Evolutionary conservation across 169 alveolate genomes (phyloP).

Genomic region (Perkinsus olseni): DNA sequence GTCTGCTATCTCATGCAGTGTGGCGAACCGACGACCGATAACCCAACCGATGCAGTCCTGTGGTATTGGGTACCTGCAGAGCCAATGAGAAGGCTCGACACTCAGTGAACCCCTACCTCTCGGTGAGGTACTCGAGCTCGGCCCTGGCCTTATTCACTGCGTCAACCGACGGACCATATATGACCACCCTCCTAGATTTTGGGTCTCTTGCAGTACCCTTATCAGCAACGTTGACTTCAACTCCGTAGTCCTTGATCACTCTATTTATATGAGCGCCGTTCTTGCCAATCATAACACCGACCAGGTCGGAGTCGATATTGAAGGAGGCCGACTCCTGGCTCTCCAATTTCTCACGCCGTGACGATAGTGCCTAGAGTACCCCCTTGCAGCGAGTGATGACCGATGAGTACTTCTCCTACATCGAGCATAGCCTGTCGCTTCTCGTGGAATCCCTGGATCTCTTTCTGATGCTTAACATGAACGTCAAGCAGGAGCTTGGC

Average conservation of each 20-base stretch:
- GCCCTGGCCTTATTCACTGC: neutral
- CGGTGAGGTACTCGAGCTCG: neutral
- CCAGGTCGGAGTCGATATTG: neutral
- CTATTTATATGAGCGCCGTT: neutral
- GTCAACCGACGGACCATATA: neutral
- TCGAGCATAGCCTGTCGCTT: neutral
- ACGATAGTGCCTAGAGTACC: neutral
- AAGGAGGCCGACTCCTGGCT: neutral
- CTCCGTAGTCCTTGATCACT: neutral
- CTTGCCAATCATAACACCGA: neutral
- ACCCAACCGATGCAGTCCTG: neutral
- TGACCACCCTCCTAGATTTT: neutral
- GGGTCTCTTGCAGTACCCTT: neutral
- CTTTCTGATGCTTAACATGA: neutral
- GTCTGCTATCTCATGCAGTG: neutral
- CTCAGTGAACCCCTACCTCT: neutral
- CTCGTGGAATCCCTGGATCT: conserved; percentile 1
- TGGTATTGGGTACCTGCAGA: neutral
- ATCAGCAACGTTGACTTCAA: neutral
- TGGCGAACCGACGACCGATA: neutral
- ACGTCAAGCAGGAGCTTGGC: neutral
- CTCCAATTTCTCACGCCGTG: neutral
- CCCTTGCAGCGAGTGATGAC: neutral
- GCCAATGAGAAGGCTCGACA: neutral
- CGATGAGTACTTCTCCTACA: neutral